A percentile compares a stretch with the other conserved stretches of the same genome.
Evolutionary conservation across 306 rosid species (phyloP).

Genomic region (Vigna angularis): DNA sequence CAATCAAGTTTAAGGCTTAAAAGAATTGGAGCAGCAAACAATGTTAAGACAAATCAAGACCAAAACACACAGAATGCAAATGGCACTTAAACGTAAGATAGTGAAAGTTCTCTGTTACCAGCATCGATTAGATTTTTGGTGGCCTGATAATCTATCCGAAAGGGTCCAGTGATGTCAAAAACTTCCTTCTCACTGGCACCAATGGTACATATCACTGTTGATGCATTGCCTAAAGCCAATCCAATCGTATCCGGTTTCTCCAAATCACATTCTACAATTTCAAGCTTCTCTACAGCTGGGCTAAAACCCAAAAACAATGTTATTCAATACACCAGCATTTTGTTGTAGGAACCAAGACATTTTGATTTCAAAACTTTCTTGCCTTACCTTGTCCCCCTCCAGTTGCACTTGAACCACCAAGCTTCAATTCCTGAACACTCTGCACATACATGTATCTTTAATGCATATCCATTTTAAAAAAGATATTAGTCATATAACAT

Average conservation of each 20-base stretch:
- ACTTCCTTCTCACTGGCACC: slow-evolving; percentile 98
- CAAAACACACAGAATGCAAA: neutral
- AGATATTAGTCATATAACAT: slow-evolving; percentile 8
- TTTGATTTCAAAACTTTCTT: slow-evolving; percentile 44
- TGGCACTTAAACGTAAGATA: neutral
- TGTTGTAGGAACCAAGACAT: slow-evolving; percentile 31
- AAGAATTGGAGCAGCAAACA: slow-evolving; percentile 11
- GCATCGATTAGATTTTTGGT: slow-evolving; percentile 83
- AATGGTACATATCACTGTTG: slow-evolving; percentile 85
- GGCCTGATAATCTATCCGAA: slow-evolving; percentile 86
- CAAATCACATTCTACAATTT: slow-evolving; percentile 94
- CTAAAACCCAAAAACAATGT: slow-evolving; percentile 90
- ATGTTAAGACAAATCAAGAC: neutral
- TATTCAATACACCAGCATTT: slow-evolving; percentile 59
- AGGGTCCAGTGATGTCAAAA: slow-evolving; percentile 93
- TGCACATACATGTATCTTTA: slow-evolving; percentile 53
- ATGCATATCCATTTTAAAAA: slow-evolving; percentile 36
- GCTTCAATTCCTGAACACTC: slow-evolving; percentile 79
- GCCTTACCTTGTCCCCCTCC: slow-evolving; percentile 68
- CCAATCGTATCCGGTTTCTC: slow-evolving; percentile 74
- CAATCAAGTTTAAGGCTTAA: neutral
- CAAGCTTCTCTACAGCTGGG: slow-evolving; percentile 99
- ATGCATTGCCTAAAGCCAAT: slow-evolving; percentile 77
- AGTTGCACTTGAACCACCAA: slow-evolving; percentile 57
- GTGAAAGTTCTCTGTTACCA: slow-evolving; percentile 54